Base-by-base conservation (phyloP, 306 rosid species). In the Ammopiptanthus mongolicus region DNA sequence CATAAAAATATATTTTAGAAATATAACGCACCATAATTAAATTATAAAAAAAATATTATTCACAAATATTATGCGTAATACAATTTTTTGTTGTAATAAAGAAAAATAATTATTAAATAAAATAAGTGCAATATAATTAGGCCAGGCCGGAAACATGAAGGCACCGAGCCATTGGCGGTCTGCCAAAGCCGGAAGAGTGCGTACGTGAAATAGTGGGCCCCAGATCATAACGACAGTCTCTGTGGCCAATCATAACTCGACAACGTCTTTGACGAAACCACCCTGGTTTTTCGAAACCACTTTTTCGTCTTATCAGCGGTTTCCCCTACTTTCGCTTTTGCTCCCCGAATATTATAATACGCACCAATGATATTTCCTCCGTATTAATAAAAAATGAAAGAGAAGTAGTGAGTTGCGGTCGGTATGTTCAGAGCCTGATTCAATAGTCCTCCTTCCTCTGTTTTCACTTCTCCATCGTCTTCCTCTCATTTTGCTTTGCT, bases 231-330 rank as follows among this genome's bases (percentile, higher is more conserved):
- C 12, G 42, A 64, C 63, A 75, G 79, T 36, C 12, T 10, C 4
- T 8, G 5, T 11, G 12, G 28, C 96, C 90, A 93, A 93, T 91
- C 4, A n/a, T 0, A 71, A 46, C 0, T 65, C 67, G 96, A 93
- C 98, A 93, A 73, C 93, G 80, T 46, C 36, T 67, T 55, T 41
- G 81, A 53, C 17, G 71, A 91, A 91, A 86, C 97, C 83, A 66
- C 79, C 0, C 74, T 22, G 86, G 82, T 86, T 76, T 87, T 55
- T 0, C 21, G 73, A 87, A 29, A 51, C 93, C 84, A 57, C 80
- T 23, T 22, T 59, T 7, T 0, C 3, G 69, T 7, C 9, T 19
- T 3, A 37, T 62, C 21, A 13, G 3, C 13, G 71, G 61, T 71
- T 79, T 70, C 46, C 25, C 12, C 3, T 14, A 1, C 39, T 62